Base-by-base conservation (phyloP, 1,284 basidiomycete species). In the Cystobasidium pallidum region DNA sequence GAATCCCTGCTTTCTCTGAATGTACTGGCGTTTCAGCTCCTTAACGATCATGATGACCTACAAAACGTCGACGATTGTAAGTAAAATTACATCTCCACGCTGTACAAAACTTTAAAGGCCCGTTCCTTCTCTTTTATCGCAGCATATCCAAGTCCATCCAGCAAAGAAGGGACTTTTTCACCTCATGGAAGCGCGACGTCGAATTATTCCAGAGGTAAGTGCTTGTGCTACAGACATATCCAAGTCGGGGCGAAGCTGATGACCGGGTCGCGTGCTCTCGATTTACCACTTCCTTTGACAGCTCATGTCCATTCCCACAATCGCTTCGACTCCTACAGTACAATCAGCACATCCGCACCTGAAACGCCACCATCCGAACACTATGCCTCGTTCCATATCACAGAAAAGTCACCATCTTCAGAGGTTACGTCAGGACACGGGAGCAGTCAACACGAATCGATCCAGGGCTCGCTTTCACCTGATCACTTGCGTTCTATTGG, bases 1-100 rank as follows among this genome's bases (percentile, higher is more conserved):
- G 68, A 71, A 58, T 62, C 57, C 32, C 52, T 71, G 21, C 59
- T 71, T n/a, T 47, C 54, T 11, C 49, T 71, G 17, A 71, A 64
- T 43, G 55, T 71, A 13, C 51, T 63, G 30, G 68, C 68, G 26
- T 63, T 59, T 24, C 30, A 57, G 13, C 51, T 71, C 6, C 61
- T 71, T 21, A 52, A 55, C 24, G 68, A 64, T 39, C 45, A 62
- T 17, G 61, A 52, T 24, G 68, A 70, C 32, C 32, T 70, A 3
- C 43, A 59, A 21, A 28, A 26, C 17, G n/a, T 34, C 15, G 2
- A 39, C 24, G 13, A 39, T 24, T 39, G 49, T 65, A 24, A 65
- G 45, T n/a, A 24, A n/a, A 26, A n/a, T n/a, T n/a, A n/a, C n/a
- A n/a, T n/a, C n/a, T n/a, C n/a, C n/a, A n/a, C n/a, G n/a, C n/a